Base-by-base conservation (phyloP, 257 asterid genomes). In the Petrea volubilis region DNA sequence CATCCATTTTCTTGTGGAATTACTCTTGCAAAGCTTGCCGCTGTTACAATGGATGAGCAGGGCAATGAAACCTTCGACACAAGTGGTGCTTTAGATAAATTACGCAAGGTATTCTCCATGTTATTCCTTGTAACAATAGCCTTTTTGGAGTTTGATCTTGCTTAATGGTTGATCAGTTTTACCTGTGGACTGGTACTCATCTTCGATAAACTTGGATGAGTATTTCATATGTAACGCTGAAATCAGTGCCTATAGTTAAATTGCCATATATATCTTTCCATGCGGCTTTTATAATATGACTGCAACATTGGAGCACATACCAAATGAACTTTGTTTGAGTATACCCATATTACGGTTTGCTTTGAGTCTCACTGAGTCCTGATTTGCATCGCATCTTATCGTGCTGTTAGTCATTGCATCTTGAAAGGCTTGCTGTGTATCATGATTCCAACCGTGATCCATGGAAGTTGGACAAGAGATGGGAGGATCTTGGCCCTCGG, bases 31-130 rank as follows among this genome's bases (percentile, higher is more conserved):
- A 91, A 92, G 87, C 99, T 94, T 69, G 99, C 99, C 68, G 99
- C 99, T 64, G 97, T 94, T 56, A 94, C 99, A 7, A 88, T 81
- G 93, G 98, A 94, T 83, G 99, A 94, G 86, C 90, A 89, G 71
- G 99, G 99, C 57, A 94, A 91, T 86, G 99, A 94, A 80, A 94
- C 98, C 58, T 94, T 94, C 6, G 99, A 94, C 80, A 90, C 99
- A 23, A 94, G 99, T 77, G 99, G 99, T 64, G 99, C 99, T 78
- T 87, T 90, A 70, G 99, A 95, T 90, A 95, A 86, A 82, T 78
- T 95, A 80, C 96, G 98, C 50, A 95, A 95, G 98, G 99, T 95
- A 46, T 70, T 82, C 51, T 73, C 69, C 64, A 46, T 61, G 13
- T 17, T 53, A 66, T 74, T 67, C 73, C n/a, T 56, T 77, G 57